These are phyloP conservation scores for Saturnispora gosingensis DNA, from an alignment of 805 yeast genomes.

Conservation along the genomic window DNA sequence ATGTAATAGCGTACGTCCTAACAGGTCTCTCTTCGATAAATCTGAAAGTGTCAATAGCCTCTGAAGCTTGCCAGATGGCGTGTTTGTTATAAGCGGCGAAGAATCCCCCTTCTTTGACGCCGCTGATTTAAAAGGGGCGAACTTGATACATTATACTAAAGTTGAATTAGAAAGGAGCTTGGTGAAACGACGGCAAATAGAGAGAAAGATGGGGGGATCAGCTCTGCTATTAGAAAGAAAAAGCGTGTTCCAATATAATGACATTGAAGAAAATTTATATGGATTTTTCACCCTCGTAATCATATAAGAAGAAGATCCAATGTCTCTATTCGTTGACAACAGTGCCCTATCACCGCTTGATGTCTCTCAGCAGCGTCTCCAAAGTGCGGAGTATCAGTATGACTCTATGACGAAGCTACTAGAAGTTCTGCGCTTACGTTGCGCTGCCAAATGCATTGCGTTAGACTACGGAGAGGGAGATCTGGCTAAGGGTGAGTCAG, in stretches of 20 bases:
- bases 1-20: conserved; percentile 60
- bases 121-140: conserved; percentile 10
- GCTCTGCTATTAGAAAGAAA: background rate
- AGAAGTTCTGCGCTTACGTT: conserved; percentile 44
- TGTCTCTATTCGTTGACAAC: conserved; percentile 5
- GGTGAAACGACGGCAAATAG: background rate
- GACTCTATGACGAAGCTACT: conserved; percentile 49
- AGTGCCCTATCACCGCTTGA: conserved; percentile 34
- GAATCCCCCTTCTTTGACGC: conserved; percentile 11
- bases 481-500: conserved; percentile 67
- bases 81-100: background rate
- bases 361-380: conserved; percentile 51
- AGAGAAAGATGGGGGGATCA: background rate
- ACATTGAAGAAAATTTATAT: background rate
- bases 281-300: background rate
- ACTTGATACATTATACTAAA: conserved; percentile 11
- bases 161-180: background rate
- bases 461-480: conserved; percentile 72
- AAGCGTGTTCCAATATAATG: background rate
- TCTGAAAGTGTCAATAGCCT: conserved; percentile 29
- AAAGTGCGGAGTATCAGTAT: conserved; percentile 58
- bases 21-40: conserved; percentile 47
- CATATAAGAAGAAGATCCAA: background rate
- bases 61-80: background rate
- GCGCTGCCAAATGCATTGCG: conserved; percentile 74